Conservation (phyloP, 257 asterid species). For the Anisodus tanguticus region DNA sequence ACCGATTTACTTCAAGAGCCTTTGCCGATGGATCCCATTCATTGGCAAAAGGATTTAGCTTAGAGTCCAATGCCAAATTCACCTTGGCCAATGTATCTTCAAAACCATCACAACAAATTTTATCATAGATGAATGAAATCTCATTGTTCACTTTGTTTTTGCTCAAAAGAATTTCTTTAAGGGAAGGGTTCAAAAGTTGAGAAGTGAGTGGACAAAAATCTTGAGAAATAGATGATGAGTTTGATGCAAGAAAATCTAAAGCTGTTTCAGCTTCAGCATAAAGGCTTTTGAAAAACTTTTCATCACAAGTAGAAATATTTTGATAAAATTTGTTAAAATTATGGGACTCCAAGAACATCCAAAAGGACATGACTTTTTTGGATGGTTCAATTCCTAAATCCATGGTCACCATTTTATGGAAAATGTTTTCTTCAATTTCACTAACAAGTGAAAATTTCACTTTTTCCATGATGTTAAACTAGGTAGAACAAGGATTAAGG, state of each 20-base stretch:
- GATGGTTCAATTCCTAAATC: background rate
- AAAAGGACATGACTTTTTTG: slow-evolving; percentile 22
- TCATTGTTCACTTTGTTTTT: background rate
- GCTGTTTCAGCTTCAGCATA: slow-evolving; percentile 18
- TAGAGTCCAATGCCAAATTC: background rate
- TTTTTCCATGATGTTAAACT: background rate
- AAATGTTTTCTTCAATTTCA: background rate
- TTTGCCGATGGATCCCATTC: background rate
- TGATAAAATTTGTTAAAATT: background rate
- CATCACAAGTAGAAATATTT: background rate
- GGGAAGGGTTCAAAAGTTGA: background rate
- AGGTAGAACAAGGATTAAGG: background rate
- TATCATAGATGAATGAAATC: background rate
- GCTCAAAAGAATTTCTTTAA: background rate
- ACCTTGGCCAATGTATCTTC: background rate
- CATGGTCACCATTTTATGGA: background rate
- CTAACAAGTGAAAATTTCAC: background rate
- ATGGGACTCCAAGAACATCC: slow-evolving; percentile 24
- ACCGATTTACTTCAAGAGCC: background rate
- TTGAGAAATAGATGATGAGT: background rate
- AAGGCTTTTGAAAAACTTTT: background rate
- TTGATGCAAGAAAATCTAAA: background rate
- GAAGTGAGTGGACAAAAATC: slow-evolving; percentile 6
- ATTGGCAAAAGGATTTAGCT: slow-evolving; percentile 4
- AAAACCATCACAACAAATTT: background rate